A percentile compares a stretch with the other conserved stretches of the same genome.
Evolutionary conservation across 2,329 filamentous ascomycete genomes (phyloP).

Genomic region (Pseudohalonectria lignicola): DNA sequence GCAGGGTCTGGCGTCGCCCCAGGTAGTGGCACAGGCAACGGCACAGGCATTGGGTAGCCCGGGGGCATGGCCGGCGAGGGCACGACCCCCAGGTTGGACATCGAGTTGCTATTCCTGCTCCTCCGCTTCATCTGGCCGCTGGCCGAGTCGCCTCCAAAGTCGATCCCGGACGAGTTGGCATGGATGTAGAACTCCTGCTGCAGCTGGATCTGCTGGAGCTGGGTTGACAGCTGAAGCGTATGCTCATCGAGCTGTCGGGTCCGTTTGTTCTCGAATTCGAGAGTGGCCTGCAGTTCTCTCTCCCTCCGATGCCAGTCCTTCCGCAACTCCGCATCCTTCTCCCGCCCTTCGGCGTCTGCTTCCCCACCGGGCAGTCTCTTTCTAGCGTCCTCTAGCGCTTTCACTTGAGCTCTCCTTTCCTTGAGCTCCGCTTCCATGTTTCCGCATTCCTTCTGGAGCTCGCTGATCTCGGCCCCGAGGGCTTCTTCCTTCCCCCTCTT

Average conservation of each 20-base stretch:
- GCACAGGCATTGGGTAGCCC: slow-evolving; percentile 26
- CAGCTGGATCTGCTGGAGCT: slow-evolving; percentile 25
- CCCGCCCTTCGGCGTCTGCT: slow-evolving; percentile 45
- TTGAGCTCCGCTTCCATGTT: slow-evolving; percentile 63
- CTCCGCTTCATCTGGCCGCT: slow-evolving; percentile 32
- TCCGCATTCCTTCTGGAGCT: slow-evolving; percentile 52
- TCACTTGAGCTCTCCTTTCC: slow-evolving; percentile 59
- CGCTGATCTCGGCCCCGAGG: slow-evolving; percentile 40
- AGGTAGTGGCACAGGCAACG: too few species aligned
- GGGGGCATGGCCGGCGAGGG: slow-evolving; percentile 27
- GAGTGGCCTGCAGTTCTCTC: slow-evolving; percentile 38
- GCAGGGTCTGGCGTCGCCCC: too few species aligned
- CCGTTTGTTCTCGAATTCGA: slow-evolving; percentile 35
- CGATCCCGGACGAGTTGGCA: slow-evolving; percentile 23
- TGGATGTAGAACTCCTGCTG: slow-evolving; percentile 2
- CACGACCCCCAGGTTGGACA: slow-evolving; percentile 28
- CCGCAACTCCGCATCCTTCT: slow-evolving; percentile 38
- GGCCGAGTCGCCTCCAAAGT: slow-evolving; percentile 29
- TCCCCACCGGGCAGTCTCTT: slow-evolving; percentile 53
- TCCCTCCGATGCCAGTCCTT: slow-evolving; percentile 44
- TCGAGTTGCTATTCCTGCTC: slow-evolving; percentile 35
- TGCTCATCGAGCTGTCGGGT: slow-evolving; percentile 35
- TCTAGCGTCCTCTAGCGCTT: slow-evolving; percentile 60
- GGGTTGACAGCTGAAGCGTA: slow-evolving; percentile 32
- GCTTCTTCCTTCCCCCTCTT: slow-evolving; percentile 39